Base-by-base conservation (phyloP, 108 stramenopile genomes). In the Nitzschia sp. region DNA sequence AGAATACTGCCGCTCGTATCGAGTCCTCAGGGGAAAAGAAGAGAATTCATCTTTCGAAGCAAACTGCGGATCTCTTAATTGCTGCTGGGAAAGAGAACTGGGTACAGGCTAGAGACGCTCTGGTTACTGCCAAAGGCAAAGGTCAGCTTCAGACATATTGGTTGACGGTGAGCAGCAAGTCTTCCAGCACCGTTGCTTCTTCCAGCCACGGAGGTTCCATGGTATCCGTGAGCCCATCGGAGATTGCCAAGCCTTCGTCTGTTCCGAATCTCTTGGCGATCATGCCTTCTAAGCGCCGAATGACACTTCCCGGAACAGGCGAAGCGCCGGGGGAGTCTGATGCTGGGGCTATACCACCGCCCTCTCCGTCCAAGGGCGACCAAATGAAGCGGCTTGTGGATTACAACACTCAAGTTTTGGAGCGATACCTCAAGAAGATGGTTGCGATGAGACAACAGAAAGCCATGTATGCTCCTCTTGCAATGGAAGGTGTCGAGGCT, bases 1-100 rank as follows among this genome's bases (percentile, higher is more conserved):
- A n/a, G n/a, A 92, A 87, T 45, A 80, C 81, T 5, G 69, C 91
- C 2, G 45, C 80, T 0, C 53, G 88, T 27, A 89, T 89, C 79
- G 86, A 92, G 62, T 76, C 75, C 38, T 80, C 80, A 55, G 80
- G 82, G 6, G 36, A 58, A 26, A 50, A 55, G n/a, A 71, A 72
- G 29, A 55, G 68, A 28, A 88, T 92, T 30, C 88, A 89, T 11
- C 58, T 83, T 23, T 89, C 88, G 0, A 65, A 81, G 46, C 66
- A 63, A 25, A 75, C 91, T 25, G 84, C 85, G 1, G 31, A 73
- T 11, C 46, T 84, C 15, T 47, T 91, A 16, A 52, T 74, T 9
- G 38, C 59, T 17, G 79, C 71, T 5, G 85, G 85, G 1, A 78
- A 75, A 45, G 75, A 45, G n/a, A 26, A 79, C 26, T 85, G 81